Base-by-base conservation (phyloP, 73 alveolate genomes). In the Stentor coeruleus region DNA sequence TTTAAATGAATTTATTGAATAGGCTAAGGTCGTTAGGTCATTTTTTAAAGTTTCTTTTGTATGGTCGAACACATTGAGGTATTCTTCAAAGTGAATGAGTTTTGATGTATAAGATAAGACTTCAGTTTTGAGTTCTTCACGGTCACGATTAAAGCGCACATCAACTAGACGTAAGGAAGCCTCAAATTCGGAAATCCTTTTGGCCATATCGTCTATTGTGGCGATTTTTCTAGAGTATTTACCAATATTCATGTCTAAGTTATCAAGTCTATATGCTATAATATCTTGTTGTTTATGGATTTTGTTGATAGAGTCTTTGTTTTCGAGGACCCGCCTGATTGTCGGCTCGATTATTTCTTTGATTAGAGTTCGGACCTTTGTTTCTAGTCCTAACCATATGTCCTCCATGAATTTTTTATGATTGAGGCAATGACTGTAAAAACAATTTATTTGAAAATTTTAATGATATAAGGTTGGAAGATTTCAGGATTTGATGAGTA, bases 301-400 rank as follows among this genome's bases (percentile, higher is more conserved):
- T 57, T 57, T 57, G 15, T 57, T 31, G 28, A 57, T 57, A 20
- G 35, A n/a, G 15, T 57, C 73, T 57, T 57, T 57, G 28, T 57
- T 57, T 57, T 57, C 73, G 15, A 20, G 73, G 73, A 31, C 15
- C 28, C 73, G 15, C 35, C 81, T 66, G 38, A 66, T 36, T 0
- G 81, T 66, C 26, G 81, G 81, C 38, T 28, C 81, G 0, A 66
- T 30, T 0, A 66, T 20, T 1, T 66, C 81, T 66, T 28, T 66
- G 81, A 66, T 57, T 1, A 66, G 15, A 30, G n/a, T 66, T 36
- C 81, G 38, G 15, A 66, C 59, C 14, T 57, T 20, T 20, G 14
- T 66, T 66, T 66, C 81, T 14, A 66, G 38, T 14, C 49, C 81
- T n/a, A n/a, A n/a, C n/a, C n/a, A n/a, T n/a, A n/a, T n/a, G n/a